Base-by-base conservation (phyloP, 192 early-diverging fungal genomes). In the Radiomyces spectabilis region DNA sequence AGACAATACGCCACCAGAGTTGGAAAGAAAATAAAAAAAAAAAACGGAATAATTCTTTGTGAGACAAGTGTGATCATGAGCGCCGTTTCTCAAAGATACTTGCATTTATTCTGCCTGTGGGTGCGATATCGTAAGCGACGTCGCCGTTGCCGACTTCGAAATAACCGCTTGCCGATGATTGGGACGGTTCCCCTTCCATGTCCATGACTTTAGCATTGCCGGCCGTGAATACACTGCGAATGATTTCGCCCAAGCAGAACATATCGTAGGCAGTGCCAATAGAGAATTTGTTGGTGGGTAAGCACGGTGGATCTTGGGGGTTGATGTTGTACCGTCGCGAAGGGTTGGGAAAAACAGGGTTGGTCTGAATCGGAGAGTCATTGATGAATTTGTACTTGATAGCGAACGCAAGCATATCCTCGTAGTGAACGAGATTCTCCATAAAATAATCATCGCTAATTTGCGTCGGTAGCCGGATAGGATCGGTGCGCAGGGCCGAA, bases 241-340 rank as follows among this genome's bases (percentile, higher is more conserved):
- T 71, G 3, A 78, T 53, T 12, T 66, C 46, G 5, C 76, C 79
- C 15, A 81, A 45, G 26, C 74, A 70, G 29, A 62, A 66, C n/a
- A 77, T 66, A 53, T 81, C 79, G 59, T 72, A 71, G 8, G 76
- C 74, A 35, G 73, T 61, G 41, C 64, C 75, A 25, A 81, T 48
- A 44, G 62, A 40, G 72, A 78, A 49, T 15, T 29, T 48, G 41
- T 54, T 47, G 0, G 45, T 12, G 12, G 47, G 33, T 30, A 47
- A 27, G 12, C 31, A 35, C 25, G 19, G 18, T 4, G 34, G 10
- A 21, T 48, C 55, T 8, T 10, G 21, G 9, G 67, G 56, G 40
- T 63, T 61, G 16, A 69, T 63, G 12, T 49, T 53, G 19, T 51
- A 62, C 30, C 19, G 2, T 15, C 33, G 12, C 0, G 34, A 42